These are phyloP conservation scores for Dendrobium officinale DNA, from an alignment of 106 monocot genomes.

Conservation along the genomic window DNA sequence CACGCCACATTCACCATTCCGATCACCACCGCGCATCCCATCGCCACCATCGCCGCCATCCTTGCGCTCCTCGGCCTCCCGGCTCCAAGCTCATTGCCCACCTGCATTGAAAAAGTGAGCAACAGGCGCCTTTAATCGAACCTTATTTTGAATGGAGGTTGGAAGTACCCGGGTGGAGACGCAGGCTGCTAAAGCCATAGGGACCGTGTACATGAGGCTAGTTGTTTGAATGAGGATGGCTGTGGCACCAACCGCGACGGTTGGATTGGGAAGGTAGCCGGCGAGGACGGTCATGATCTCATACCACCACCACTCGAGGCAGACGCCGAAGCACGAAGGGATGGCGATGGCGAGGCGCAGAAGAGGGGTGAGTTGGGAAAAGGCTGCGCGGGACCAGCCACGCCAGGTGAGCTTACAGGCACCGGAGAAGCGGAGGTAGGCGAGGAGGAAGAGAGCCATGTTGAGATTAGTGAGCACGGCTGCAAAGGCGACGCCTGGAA, in stretches of 20 bases:
- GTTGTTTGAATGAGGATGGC: conserved; percentile 91
- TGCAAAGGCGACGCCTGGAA: conserved; percentile 78
- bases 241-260: conserved; percentile 62
- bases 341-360: conserved; percentile 68
- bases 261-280: conserved; percentile 82
- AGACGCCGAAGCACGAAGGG: conserved; percentile 76
- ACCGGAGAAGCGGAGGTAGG: conserved; percentile 38
- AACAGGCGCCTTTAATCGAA: too few relatives aligned
- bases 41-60: conserved; percentile 62
- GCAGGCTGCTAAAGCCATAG: conserved; percentile 83
- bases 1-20: conserved; percentile 42
- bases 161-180: conserved; percentile 69
- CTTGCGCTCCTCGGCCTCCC: conserved; percentile 52
- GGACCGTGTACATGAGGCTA: conserved; percentile 89
- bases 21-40: conserved; percentile 50
- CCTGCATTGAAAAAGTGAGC: conserved; percentile 21
- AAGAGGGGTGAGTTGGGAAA: conserved; percentile 29
- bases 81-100: conserved; percentile 79
- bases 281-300: conserved; percentile 88
- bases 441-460: conserved; percentile 68
- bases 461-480: conserved; percentile 64
- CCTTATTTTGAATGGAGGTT: too few relatives aligned
- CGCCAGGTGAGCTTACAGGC: conserved; percentile 52
- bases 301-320: conserved; percentile 99
- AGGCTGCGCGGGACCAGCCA: conserved; percentile 40